These are phyloP conservation scores for Potentilla sterilis DNA, from an alignment of 306 rosid species.

Conservation along the genomic window DNA sequence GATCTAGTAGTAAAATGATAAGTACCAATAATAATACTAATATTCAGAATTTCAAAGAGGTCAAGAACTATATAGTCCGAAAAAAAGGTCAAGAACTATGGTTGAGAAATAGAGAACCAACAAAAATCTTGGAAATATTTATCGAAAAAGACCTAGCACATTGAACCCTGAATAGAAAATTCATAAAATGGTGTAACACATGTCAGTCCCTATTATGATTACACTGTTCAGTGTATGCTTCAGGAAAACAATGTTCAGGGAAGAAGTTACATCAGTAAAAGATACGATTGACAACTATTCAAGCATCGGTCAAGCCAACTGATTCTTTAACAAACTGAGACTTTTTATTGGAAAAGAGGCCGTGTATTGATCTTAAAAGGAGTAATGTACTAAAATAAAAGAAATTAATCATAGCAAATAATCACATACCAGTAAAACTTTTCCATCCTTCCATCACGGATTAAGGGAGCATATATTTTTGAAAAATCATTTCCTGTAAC, in stretches of 20 bases:
- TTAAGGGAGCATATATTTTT: slow-evolving; percentile 89
- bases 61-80: too few species aligned
- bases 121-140: not conserved
- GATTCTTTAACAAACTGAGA: not conserved
- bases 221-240: not conserved
- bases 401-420: slow-evolving; percentile 11
- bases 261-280: not conserved
- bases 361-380: not conserved
- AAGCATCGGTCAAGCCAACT: not conserved
- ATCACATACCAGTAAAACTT: slow-evolving; percentile 83
- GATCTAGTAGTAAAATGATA: not conserved
- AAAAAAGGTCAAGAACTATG: not conserved
- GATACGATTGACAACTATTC: not conserved
- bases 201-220: too few species aligned
- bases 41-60: not conserved
- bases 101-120: not conserved
- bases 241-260: slow-evolving; percentile 1
- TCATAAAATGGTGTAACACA: not conserved
- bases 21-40: not conserved
- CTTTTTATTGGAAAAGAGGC: not conserved
- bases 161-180: not conserved
- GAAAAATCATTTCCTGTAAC: slow-evolving; percentile 96
- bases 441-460: slow-evolving; percentile 99
- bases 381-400: not conserved
- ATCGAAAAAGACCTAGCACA: not conserved